Base-by-base conservation (phyloP, 768 basidiomycete species). In the Trametopsis cervina region DNA sequence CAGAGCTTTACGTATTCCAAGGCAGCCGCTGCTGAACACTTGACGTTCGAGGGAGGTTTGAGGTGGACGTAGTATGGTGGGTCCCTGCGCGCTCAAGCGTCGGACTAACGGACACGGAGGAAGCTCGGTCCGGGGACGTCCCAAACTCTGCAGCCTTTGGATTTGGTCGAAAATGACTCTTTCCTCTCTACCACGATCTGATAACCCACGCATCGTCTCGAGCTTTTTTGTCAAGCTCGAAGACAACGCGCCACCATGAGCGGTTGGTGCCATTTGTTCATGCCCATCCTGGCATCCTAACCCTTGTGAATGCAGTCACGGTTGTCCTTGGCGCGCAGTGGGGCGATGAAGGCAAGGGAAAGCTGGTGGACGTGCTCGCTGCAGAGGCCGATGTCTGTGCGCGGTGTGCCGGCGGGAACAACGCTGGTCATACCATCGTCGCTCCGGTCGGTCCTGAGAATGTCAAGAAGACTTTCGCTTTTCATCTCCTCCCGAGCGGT, bases 341-440 rank as follows among this genome's bases (percentile, higher is more conserved):
- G 90, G 90, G 90, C 40, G 90, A 93, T 63, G 90, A 92, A 66
- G 89, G 90, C 56, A 89, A 90, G 66, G 91, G 91, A 13, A 98
- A 99, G 70, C 81, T 99, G 47, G 96, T 96, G 50, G 96, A 99
- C 65, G 91, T 99, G 61, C 77, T 99, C 55, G 79, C 93, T 33
- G 89, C 86, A 12, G 79, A 94, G 37, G 75, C 79, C 50, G 96
- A 99, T 66, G 65, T 98, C 63, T 98, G 94, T 60, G 95, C 93
- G 17, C 80, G 96, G 40, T 97, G 92, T 64, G 96, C 96, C 11
- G 96, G 96, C 12, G 96, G 96, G 10, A 98, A 97, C 72, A 99
- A 99, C 63, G 96, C 96, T 20, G 96, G 96, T 2, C 96, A 99
- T 69, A 98, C 96, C 20, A 97, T 99, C 65, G 85, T 99, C 54